Conservation (phyloP, 352 stramenopile genomes). For the Pilasporangium apinafurcum region DNA sequence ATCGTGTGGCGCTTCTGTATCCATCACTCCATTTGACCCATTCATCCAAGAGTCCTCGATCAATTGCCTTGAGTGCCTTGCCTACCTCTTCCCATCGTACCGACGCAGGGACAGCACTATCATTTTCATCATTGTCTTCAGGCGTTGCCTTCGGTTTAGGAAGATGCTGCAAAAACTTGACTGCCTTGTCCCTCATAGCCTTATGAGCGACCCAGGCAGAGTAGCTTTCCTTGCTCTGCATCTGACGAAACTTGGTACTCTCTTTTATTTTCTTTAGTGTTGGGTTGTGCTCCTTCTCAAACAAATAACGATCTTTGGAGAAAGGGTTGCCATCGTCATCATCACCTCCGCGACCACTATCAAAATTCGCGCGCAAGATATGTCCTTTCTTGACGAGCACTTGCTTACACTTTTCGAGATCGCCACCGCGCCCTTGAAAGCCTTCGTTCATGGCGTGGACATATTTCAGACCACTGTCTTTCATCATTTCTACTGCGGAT, state of each 20-base stretch:
- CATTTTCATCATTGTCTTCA: constrained; percentile 16
- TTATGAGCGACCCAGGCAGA: constrained; percentile 75
- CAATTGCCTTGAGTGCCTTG: constrained; percentile 84
- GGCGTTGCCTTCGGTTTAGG: constrained; percentile 25
- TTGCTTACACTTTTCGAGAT: constrained; percentile 77
- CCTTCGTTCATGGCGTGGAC: constrained; percentile 83
- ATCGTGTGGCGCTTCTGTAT: constrained; percentile 39
- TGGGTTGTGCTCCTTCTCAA: constrained; percentile 63
- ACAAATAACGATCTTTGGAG: constrained; percentile 65
- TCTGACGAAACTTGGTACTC: constrained; percentile 24
- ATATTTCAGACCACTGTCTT: constrained; percentile 70
- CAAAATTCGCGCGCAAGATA: constrained; percentile 73
- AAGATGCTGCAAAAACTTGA: constrained; percentile 69
- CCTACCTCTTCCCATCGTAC: constrained; percentile 79
- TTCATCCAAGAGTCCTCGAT: constrained; percentile 69
- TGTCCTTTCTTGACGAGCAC: constrained; percentile 70
- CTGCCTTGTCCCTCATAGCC: constrained; percentile 64
- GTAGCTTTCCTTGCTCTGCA: constrained; percentile 72
- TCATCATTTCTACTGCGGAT: constrained; percentile 74
- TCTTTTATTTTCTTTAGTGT: constrained; percentile 45
- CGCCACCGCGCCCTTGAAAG: constrained; percentile 74
- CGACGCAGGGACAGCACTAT: constrained; percentile 15
- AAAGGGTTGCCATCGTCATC: constrained; percentile 46
- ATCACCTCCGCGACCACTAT: constrained; percentile 8
- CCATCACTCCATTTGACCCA: constrained; percentile 83